Conservation (phyloP, 306 rosid genomes). For the Fragaria ananassa region DNA sequence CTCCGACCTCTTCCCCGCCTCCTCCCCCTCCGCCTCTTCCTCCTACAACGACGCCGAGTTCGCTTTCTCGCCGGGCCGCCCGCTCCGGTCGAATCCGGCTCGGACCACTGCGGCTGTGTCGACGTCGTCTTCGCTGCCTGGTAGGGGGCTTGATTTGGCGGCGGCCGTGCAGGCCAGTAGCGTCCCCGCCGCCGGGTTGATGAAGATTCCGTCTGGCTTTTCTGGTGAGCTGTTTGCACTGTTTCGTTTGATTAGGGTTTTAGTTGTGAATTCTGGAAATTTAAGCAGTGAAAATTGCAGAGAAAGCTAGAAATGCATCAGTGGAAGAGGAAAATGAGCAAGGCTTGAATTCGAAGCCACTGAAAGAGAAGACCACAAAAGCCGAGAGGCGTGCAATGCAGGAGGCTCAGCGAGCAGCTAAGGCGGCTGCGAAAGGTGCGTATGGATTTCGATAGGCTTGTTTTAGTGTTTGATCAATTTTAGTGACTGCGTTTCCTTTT, state of each 20-base stretch:
- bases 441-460: neutral
- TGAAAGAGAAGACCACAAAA: slow-evolving; percentile 62
- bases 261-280: neutral
- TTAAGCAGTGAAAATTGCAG: slow-evolving; percentile 25
- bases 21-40: slow-evolving; percentile 30
- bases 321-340: slow-evolving; percentile 32
- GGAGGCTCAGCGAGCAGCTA: slow-evolving; percentile 87
- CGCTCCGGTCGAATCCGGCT: slow-evolving; percentile 29
- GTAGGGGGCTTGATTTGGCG: slow-evolving; percentile 42
- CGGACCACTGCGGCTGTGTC: slow-evolving; percentile 34
- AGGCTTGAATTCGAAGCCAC: slow-evolving; percentile 39
- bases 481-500: neutral
- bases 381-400: slow-evolving; percentile 88
- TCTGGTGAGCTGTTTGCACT: slow-evolving; percentile 28
- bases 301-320: slow-evolving; percentile 42
- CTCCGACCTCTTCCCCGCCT: slow-evolving; percentile 28
- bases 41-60: slow-evolving; percentile 16
- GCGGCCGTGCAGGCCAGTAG: slow-evolving; percentile 32
- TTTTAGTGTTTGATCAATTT: neutral
- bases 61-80: slow-evolving; percentile 38
- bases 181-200: slow-evolving; percentile 56
- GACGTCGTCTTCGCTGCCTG: slow-evolving; percentile 41
- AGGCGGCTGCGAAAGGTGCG: slow-evolving; percentile 73
- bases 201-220: slow-evolving; percentile 40
- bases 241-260: slow-evolving; percentile 6